These are phyloP conservation scores for Aspergillus neoniger DNA, from an alignment of 2,329 filamentous ascomycete genomes.

Conservation along the genomic window DNA sequence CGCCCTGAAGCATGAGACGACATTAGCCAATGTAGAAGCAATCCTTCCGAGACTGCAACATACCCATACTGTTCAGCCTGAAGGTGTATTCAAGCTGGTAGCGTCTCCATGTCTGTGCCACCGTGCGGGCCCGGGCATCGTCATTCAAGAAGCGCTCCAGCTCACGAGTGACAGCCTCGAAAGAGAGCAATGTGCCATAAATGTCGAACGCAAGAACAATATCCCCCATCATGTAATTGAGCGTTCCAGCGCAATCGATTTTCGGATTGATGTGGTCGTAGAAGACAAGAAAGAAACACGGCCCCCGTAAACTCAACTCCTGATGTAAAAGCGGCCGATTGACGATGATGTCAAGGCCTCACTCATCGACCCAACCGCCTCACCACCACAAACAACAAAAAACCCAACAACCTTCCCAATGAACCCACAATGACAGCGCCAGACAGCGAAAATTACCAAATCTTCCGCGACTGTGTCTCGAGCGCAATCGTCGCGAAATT, in stretches of 20 bases:
- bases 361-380: neutral
- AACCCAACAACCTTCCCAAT: neutral
- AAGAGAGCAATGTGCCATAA: slow-evolving; percentile 74
- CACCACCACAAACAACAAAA: neutral
- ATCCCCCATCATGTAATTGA: slow-evolving; percentile 21
- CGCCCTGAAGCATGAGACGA: slow-evolving; percentile 46
- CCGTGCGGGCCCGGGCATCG: slow-evolving; percentile 55
- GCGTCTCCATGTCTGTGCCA: slow-evolving; percentile 65
- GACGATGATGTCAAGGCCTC: slow-evolving; percentile 5
- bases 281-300: neutral
- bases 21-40: slow-evolving; percentile 3
- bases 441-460: slow-evolving; percentile 59
- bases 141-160: slow-evolving; percentile 59
- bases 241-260: too few relatives aligned
- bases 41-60: slow-evolving; percentile 19
- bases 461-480: slow-evolving; percentile 75
- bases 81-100: slow-evolving; percentile 79
- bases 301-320: too few relatives aligned
- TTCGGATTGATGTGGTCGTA: too few relatives aligned
- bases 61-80: slow-evolving; percentile 75
- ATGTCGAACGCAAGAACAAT: slow-evolving; percentile 70
- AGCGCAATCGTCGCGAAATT: slow-evolving; percentile 67
- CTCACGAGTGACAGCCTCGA: slow-evolving; percentile 65
- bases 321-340: neutral
- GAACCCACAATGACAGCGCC: slow-evolving; percentile 27